A percentile compares a stretch with the other conserved stretches of the same genome.
These are phyloP conservation scores for Bacidia gigantensis DNA, from an alignment of 495 filamentous ascomycete species.

Conservation along the genomic window DNA sequence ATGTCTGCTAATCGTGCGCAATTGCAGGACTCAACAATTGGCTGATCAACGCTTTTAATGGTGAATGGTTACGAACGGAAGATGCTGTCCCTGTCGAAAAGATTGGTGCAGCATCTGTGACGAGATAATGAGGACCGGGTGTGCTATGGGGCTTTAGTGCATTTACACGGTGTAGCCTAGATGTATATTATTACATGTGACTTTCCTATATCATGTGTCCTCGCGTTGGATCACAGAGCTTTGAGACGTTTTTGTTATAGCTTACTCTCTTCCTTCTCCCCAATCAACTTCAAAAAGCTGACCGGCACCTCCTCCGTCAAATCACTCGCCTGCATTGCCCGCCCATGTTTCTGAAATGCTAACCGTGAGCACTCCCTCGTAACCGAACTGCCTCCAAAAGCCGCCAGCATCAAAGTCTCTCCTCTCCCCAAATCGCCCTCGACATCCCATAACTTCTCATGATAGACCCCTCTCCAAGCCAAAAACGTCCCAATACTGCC, in stretches of 20 bases:
- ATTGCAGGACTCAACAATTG: slow-evolving; percentile 67
- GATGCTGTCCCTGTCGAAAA: slow-evolving; percentile 44
- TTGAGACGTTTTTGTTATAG: slow-evolving; percentile 10
- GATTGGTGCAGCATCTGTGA: slow-evolving; percentile 10
- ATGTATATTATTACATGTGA: too few species aligned
- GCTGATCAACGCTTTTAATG: slow-evolving; percentile 95
- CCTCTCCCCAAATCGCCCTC: slow-evolving; percentile 30
- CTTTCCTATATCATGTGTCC: too few species aligned
- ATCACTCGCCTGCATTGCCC: slow-evolving; percentile 87
- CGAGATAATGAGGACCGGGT: slow-evolving; percentile 4
- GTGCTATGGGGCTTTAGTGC: neutral
- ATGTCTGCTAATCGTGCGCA: slow-evolving; percentile 17
- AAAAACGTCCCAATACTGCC: slow-evolving; percentile 78
- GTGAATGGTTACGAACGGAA: slow-evolving; percentile 74
- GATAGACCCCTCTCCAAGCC: slow-evolving; percentile 76
- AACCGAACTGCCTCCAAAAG: slow-evolving; percentile 73
- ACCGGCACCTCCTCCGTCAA: slow-evolving; percentile 79
- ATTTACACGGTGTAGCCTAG: neutral
- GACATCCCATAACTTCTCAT: slow-evolving; percentile 66
- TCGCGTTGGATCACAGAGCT: too few species aligned
- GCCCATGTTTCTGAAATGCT: slow-evolving; percentile 75
- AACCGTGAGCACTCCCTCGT: slow-evolving; percentile 84
- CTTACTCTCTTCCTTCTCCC: slow-evolving; percentile 37
- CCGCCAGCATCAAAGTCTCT: slow-evolving; percentile 65
- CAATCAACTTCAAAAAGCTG: slow-evolving; percentile 68